Base-by-base conservation (phyloP, 352 stramenopile genomes). In the Elongisporangium anandrum region DNA sequence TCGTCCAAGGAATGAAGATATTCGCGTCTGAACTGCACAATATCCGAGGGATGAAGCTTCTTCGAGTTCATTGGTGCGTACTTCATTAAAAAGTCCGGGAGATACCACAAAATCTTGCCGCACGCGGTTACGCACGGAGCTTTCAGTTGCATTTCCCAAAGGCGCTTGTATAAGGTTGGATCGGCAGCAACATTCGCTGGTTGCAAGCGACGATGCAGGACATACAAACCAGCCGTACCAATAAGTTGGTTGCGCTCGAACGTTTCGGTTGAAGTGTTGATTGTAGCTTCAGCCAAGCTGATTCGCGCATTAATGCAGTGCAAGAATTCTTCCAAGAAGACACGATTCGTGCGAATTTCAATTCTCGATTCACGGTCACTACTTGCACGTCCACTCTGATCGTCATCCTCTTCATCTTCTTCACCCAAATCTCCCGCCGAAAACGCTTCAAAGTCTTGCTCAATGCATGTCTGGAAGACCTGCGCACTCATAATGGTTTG, bases 111-210 rank as follows among this genome's bases (percentile, higher is more conserved):
- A 45, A 94, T 87, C 64, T 92, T 92, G 22, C 82, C 83, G 52
- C 82, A 93, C 59, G 94, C 79, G 9, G 87, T 91, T 24, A 97
- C 78, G 15, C 88, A 81, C 49, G 90, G 91, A 21, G 87, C 75
- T 49, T 92, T 92, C 15, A 83, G 63, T 56, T 96, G 88, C 16
- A 81, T 79, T 45, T 91, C 86, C 90, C 92, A 98, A n/a, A 98
- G 57, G 3, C 77, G 75, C 54, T 94, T 95, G 77, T 97, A 96
- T 7, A 98, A 67, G 13, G 82, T 89, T 15, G 80, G 79, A 64
- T 98, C 94, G 0, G 89, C 88, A 5, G 88, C 65, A 4, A 90
- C 71, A 61, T 93, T 96, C 10, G 88, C 74, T 17, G 89, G 83
- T 34, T 94, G 67, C n/a, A 98, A 51, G 52, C 80, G 67, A 15